phyloP scores from a whole-genome alignment of 2,329 filamentous ascomycete genomes.

The Aspergillus persii region DNA sequence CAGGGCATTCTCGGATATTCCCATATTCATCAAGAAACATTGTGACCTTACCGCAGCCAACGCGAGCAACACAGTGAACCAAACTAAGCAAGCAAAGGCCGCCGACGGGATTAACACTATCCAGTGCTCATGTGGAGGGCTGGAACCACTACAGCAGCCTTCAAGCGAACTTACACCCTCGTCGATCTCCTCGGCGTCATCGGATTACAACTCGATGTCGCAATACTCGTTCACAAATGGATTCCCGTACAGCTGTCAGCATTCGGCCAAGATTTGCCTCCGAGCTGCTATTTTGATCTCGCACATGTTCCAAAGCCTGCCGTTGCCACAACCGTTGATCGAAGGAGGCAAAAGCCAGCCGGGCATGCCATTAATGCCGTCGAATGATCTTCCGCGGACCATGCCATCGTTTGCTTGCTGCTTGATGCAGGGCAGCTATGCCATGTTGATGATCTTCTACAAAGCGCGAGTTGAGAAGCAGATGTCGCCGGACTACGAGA shows the following conservation, averaged over 20 bases:
- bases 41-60: slow-evolving; percentile 42
- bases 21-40: slow-evolving; percentile 46
- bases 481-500: slow-evolving; percentile 23
- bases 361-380: slow-evolving; percentile 16
- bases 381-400: slow-evolving; percentile 36
- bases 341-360: slow-evolving; percentile 14
- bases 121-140: slow-evolving; percentile 32
- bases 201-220: slow-evolving; percentile 28
- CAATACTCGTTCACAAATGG: slow-evolving; percentile 32
- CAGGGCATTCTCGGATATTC: slow-evolving; percentile 46
- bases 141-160: slow-evolving; percentile 30
- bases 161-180: slow-evolving; percentile 34
- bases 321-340: slow-evolving; percentile 34
- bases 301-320: slow-evolving; percentile 40
- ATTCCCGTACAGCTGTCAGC: slow-evolving; percentile 42
- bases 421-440: slow-evolving; percentile 48
- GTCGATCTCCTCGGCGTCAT: slow-evolving; percentile 31
- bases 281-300: slow-evolving; percentile 41
- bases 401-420: slow-evolving; percentile 50
- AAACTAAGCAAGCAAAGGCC: slow-evolving; percentile 3
- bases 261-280: slow-evolving; percentile 44
- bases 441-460: slow-evolving; percentile 47
- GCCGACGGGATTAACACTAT: slow-evolving; percentile 27
- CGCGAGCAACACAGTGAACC: slow-evolving; percentile 13
- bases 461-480: slow-evolving; percentile 40